Base-by-base conservation (phyloP, 2,329 filamentous ascomycete species). In the Curvularia verruculosa region DNA sequence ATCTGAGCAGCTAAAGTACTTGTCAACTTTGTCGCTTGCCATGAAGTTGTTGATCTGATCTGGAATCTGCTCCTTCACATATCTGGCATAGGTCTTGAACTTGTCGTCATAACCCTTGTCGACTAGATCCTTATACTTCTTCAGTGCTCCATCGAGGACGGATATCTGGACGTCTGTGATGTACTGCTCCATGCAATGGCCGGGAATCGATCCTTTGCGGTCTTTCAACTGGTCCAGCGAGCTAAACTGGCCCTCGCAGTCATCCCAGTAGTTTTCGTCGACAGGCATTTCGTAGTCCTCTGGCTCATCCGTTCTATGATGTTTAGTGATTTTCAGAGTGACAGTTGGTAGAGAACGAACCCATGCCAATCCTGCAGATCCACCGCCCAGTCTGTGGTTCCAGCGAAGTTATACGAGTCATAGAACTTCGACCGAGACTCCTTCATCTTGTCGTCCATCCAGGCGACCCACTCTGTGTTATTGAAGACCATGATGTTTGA, bases 361-460 rank as follows among this genome's bases (percentile, higher is more conserved):
- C n/a, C n/a, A n/a, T n/a, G n/a, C n/a, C n/a, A n/a, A n/a, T n/a
- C n/a, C 45, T 61, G 49, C 15, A 67, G 34, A 36, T 79, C 77
- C 10, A 75, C 58, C 5, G 76, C 76, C 77, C 75, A 79, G 56
- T 78, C 75, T 2, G 63, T 64, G 2, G 58, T 71, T 8, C 76
- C 76, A 12, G 58, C 69, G 54, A 76, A 73, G 53, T 73, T 73
- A 40, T 69, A 61, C 0, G 49, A 24, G 9, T 67, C 55, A 40
- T 65, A 68, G 15, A 43, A 49, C 4, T 51, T 58, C 2, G 43
- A 51, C 2, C 75, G 69, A 3, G n/a, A 26, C 2, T 47, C 29
- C 29, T 76, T 73, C 23, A 59, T 70, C 1, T 60, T 49, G 5
- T 64, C 54, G 40, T 36, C 54, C 61, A 70, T 70, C 15, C 54